Evolutionary conservation across 2,329 filamentous ascomycete species (phyloP), one percentile per base, ranked within the genome.

Genomic region (Cercospora beticola): DNA sequence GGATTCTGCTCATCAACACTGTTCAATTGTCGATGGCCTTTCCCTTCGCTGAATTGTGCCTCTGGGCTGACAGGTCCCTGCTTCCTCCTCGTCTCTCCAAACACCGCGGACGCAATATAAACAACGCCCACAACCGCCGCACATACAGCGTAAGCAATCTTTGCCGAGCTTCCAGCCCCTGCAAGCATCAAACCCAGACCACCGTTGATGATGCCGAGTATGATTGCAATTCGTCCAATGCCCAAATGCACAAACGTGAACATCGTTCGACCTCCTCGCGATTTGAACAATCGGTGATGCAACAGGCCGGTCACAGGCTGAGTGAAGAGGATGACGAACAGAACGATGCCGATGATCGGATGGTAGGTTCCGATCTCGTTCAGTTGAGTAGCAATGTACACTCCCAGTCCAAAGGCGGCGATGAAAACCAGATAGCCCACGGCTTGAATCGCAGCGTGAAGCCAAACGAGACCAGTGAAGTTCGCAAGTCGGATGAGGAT

Each of bases 161-260:
- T 57, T 18, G 65, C 71, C 12, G 56, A 31, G 70, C 74, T 62
- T 77, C 79, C 57, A 30, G 67, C 71, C 16, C 82, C 80, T 2
- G 84, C 83, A 18, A 86, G 78, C 67, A 78, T 76, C 49, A 87
- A 81, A 0, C 86, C 86, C 1, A 87, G 76, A 0, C 86, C 86
- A 21, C 84, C 86, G 72, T 87, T 88, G 74, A 88, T 80, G 57
- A 87, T 84, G 2, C 84, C 86, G 0, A 87, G 76, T 0, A 82
- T 78, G 14, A 88, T 82, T 21, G 84, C 79, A 43, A 74, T 68
- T 14, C 77, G 72, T n/a, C 77, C 77, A 23, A 76, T 64, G 36
- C 71, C 71, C 59, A 77, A 60, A 67, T 78, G 77, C 6, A 77
- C 76, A 67, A 83, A 80, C 0, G 83, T 84, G 76, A 82, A 84